Percentiles rank a stretch among this genome's conserved stretches.
Conservation (phyloP, 179 eudicot genomes). For the Heliamphora pulchella region DNA sequence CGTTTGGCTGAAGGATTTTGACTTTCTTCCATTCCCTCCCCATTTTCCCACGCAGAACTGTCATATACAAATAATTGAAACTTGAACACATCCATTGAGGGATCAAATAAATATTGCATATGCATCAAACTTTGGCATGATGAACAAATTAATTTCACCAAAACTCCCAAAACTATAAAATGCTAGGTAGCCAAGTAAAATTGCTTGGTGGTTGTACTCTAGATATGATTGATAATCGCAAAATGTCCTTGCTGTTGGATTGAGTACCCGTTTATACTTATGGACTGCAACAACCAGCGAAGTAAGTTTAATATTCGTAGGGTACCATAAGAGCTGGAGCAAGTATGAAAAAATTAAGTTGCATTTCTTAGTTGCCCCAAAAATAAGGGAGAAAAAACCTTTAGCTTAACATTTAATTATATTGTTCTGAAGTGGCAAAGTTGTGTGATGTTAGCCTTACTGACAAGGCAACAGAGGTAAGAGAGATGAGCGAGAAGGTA, state of each 20-base stretch:
- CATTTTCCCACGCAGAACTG: too few species aligned
- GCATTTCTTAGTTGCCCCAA: not conserved
- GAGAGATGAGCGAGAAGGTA: too few species aligned
- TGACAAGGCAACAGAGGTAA: conserved; percentile 20
- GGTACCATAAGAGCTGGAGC: not conserved
- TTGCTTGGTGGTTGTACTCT: too few species aligned
- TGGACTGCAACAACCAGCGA: conserved; percentile 94
- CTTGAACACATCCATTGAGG: too few species aligned
- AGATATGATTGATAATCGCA: conserved; percentile 80
- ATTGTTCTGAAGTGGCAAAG: conserved; percentile 61
- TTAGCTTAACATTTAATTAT: not conserved
- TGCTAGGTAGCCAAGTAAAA: too few species aligned
- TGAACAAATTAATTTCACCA: too few species aligned
- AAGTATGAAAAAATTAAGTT: not conserved
- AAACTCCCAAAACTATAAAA: too few species aligned
- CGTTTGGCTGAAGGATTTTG: too few species aligned
- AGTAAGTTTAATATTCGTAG: conserved; percentile 31
- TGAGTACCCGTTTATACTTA: conserved; percentile 84
- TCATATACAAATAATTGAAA: too few species aligned
- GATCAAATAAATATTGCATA: too few species aligned
- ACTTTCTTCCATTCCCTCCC: too few species aligned
- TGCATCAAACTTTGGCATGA: too few species aligned
- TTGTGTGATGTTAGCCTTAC: conserved; percentile 85
- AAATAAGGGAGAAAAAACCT: not conserved
- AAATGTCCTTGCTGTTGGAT: conserved; percentile 87